phyloP scores from a whole-genome alignment of 2,329 filamentous ascomycete genomes.

The Blumeria hordei region DNA sequence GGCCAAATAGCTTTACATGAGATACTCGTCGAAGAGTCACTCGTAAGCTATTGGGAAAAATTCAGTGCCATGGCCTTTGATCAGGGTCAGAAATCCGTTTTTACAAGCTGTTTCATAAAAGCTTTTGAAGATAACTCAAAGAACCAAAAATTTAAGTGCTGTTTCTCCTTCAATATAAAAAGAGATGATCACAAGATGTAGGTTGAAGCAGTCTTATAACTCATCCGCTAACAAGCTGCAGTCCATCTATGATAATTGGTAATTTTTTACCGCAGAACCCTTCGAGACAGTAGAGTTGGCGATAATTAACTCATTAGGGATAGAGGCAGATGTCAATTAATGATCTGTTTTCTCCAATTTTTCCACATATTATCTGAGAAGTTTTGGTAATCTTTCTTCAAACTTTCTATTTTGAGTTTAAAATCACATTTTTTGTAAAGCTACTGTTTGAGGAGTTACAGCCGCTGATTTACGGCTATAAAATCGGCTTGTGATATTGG shows the following conservation, averaged over 20 bases:
- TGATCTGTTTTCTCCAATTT: too few relatives aligned
- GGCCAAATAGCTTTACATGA: slow-evolving; percentile 89
- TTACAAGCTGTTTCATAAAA: slow-evolving; percentile 82
- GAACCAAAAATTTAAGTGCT: slow-evolving; percentile 63
- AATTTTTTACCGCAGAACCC: slow-evolving; percentile 84
- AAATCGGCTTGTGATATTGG: too few relatives aligned
- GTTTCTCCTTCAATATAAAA: slow-evolving; percentile 91
- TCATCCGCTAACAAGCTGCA: slow-evolving; percentile 17
- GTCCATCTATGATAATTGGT: slow-evolving; percentile 81
- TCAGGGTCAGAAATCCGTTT: slow-evolving; percentile 71
- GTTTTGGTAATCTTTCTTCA: too few relatives aligned
- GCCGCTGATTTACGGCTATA: too few relatives aligned
- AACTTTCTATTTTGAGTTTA: too few relatives aligned
- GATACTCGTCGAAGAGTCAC: slow-evolving; percentile 80
- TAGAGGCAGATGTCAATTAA: too few relatives aligned
- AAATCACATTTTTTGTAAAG: too few relatives aligned
- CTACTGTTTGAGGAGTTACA: too few relatives aligned
- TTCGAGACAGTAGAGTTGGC: slow-evolving; percentile 16
- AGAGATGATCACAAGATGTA: slow-evolving; percentile 92
- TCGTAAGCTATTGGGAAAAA: slow-evolving; percentile 97
- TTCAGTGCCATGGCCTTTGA: slow-evolving; percentile 97
- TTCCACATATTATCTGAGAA: too few relatives aligned
- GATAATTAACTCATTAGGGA: too few relatives aligned
- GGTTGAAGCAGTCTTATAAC: slow-evolving; percentile 17
- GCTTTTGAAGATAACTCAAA: slow-evolving; percentile 47